These are phyloP conservation scores for Gyromitra esculenta DNA, from an alignment of 2,329 filamentous ascomycete species.

Conservation along the genomic window DNA sequence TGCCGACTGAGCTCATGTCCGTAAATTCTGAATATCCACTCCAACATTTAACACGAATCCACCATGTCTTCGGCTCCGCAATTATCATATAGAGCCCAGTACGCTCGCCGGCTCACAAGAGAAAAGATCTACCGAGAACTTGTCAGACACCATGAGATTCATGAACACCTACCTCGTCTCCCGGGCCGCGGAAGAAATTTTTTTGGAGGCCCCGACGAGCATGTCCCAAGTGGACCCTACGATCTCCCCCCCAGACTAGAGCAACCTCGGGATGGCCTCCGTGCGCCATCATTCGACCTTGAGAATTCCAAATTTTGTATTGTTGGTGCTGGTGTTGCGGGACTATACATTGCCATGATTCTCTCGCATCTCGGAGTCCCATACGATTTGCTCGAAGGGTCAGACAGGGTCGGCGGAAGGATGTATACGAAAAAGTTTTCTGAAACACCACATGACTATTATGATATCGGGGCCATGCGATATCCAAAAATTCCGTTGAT, in stretches of 20 bases:
- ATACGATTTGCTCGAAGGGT: constrained; percentile 61
- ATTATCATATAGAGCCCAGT: constrained; percentile 18
- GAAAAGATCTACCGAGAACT: constrained; percentile 15
- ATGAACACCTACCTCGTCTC: neutral
- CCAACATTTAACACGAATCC: neutral
- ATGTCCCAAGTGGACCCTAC: neutral
- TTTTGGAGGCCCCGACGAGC: neutral
- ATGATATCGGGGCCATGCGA: constrained; percentile 62
- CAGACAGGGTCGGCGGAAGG: constrained; percentile 59
- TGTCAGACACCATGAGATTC: neutral
- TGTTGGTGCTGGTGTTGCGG: constrained; percentile 60
- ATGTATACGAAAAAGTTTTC: constrained; percentile 60
- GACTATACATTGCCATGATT: constrained; percentile 60
- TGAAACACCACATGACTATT: constrained; percentile 59
- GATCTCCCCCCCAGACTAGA: constrained; percentile 4
- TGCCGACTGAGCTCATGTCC: neutral
- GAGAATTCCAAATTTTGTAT: constrained; percentile 57
- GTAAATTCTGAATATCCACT: constrained; percentile 11
- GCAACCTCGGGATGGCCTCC: neutral
- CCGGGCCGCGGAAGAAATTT: neutral
- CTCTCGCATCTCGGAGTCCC: constrained; percentile 59
- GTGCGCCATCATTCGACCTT: neutral
- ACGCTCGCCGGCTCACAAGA: constrained; percentile 22
- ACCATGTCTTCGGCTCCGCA: constrained; percentile 11
- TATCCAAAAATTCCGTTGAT: constrained; percentile 59